phyloP scores from a whole-genome alignment of 306 rosid genomes.

The Medicago truncatula region MtrunA17r5.0-ANR NC_053048.1:29045501-29046000 shows the following conservation, averaged over 20 bases:
- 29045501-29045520: constrained; percentile 16
- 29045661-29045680: constrained; percentile 46
- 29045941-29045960: constrained; percentile 49
- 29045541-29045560: constrained; percentile 17
- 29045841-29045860: constrained; percentile 7
- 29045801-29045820: neutral
- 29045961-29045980: constrained; percentile 74
- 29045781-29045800: constrained; percentile 1
- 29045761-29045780: constrained; percentile 31
- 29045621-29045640: constrained; percentile 58
- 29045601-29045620: constrained; percentile 40
- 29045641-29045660: constrained; percentile 37
- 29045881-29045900: constrained; percentile 33
- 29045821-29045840: constrained; percentile 44
- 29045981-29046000: constrained; percentile 95
- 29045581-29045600: constrained; percentile 46
- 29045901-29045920: constrained; percentile 62
- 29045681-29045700: constrained; percentile 49
- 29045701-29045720: constrained; percentile 78
- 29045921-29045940: constrained; percentile 42
- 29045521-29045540: constrained; percentile 24
- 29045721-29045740: constrained; percentile 92
- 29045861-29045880: constrained; percentile 16
- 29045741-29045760: constrained; percentile 55
- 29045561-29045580: constrained; percentile 45